These are phyloP conservation scores for Rhododendron henanense DNA, from an alignment of 148 eudicot species.

Conservation along the genomic window DNA sequence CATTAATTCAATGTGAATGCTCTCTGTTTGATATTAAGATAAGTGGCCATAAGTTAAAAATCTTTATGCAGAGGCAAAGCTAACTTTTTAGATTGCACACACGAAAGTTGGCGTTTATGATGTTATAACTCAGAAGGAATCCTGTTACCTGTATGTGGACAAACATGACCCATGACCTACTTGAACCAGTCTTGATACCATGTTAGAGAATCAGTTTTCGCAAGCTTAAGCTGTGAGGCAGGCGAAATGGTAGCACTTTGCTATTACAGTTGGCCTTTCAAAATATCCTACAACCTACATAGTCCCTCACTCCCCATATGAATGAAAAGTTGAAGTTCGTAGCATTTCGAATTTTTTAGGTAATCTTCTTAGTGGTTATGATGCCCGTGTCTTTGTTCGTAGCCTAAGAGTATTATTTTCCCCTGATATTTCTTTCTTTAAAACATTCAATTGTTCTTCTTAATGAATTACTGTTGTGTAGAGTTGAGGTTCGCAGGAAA, in stretches of 20 bases:
- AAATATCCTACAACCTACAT: background rate
- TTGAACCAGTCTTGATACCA: background rate
- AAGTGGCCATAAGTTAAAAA: background rate
- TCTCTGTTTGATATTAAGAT: background rate
- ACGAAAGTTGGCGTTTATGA: background rate
- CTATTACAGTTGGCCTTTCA: background rate
- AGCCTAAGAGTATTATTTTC: background rate
- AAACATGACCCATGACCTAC: background rate
- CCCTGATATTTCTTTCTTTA: background rate
- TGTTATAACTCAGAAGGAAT: background rate
- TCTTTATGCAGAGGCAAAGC: background rate
- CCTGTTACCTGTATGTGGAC: background rate
- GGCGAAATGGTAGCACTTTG: background rate
- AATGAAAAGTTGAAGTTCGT: background rate
- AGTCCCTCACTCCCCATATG: background rate
- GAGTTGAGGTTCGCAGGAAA: background rate
- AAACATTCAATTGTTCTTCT: background rate
- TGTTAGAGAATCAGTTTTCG: background rate
- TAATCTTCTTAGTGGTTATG: background rate
- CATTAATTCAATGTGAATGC: background rate
- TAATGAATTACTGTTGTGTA: background rate
- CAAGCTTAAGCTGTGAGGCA: background rate
- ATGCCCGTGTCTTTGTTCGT: background rate
- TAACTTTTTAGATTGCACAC: background rate
- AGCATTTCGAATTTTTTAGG: background rate